Conservation (phyloP, 1,139 yeast species). For the Hyphopichia wangnamkhiaoensis region DNA sequence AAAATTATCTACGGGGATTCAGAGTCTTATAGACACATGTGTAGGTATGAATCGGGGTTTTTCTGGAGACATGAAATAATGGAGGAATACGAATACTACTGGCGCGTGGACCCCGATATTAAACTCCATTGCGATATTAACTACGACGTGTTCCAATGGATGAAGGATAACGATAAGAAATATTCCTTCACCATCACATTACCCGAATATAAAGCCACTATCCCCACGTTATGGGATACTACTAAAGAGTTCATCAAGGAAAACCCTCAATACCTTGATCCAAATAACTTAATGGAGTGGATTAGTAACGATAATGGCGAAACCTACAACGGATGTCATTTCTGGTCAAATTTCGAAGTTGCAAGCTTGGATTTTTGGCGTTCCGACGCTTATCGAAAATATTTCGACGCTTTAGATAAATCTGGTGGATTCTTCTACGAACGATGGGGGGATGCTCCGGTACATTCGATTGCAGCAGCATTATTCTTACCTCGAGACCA, state of each 20-base stretch:
- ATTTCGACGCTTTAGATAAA: conserved; percentile 70
- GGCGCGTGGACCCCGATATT: conserved; percentile 94
- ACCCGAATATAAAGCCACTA: conserved; percentile 80
- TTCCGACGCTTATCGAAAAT: conserved; percentile 63
- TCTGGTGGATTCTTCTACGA: conserved; percentile 92
- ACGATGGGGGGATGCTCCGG: conserved; percentile 94
- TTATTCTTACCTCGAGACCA: conserved; percentile 65
- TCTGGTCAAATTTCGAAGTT: conserved; percentile 87
- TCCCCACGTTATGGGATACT: conserved; percentile 79
- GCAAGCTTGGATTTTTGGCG: conserved; percentile 78
- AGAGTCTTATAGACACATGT: conserved; percentile 77
- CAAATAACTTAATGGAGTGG: conserved; percentile 72
- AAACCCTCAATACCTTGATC: conserved; percentile 64
- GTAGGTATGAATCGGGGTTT: conserved; percentile 89
- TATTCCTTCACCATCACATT: conserved; percentile 82
- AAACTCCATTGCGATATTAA: conserved; percentile 75
- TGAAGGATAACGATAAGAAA: conserved; percentile 71
- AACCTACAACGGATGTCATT: conserved; percentile 77
- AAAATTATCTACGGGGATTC: conserved; percentile 63
- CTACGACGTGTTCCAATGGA: conserved; percentile 78
- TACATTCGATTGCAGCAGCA: conserved; percentile 85
- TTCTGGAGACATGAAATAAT: conserved; percentile 76
- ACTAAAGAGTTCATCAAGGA: conserved; percentile 66
- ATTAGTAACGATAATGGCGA: conserved; percentile 67
- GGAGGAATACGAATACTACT: conserved; percentile 77